phyloP scores from a whole-genome alignment of 805 yeast genomes.

The Suhomyces sp. region DNA sequence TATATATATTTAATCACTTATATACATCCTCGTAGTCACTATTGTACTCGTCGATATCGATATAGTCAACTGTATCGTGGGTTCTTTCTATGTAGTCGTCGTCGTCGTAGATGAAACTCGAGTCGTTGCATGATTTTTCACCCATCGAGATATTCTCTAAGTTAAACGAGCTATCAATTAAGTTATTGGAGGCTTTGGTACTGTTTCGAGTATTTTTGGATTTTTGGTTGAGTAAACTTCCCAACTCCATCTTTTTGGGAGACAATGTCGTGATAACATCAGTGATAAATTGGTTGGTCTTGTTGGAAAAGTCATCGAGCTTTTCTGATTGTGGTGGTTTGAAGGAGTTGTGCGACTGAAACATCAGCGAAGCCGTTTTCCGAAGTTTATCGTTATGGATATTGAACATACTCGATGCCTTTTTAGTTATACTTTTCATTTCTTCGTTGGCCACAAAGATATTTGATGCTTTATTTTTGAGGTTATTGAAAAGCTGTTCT shows the following conservation, averaged over 20 bases:
- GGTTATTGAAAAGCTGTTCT: conserved; percentile 8
- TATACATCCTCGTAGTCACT: conserved; percentile 10
- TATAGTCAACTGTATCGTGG: conserved; percentile 8
- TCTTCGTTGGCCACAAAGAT: conserved; percentile 6
- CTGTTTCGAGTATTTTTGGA: not conserved
- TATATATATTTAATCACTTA: not conserved
- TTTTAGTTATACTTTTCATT: conserved; percentile 9
- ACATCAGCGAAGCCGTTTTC: conserved; percentile 10
- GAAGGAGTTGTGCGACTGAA: not conserved
- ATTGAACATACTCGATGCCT: conserved; percentile 20
- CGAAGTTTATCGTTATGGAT: conserved; percentile 1
- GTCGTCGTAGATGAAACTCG: conserved; percentile 1
- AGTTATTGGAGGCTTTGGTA: conserved; percentile 5
- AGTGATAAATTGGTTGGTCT: conserved; percentile 25
- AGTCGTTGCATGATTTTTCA: not conserved
- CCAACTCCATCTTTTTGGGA: conserved; percentile 13
- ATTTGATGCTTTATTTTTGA: conserved; percentile 21
- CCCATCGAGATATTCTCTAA: conserved; percentile 20
- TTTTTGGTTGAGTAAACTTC: not conserved
- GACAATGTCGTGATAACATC: conserved; percentile 23
- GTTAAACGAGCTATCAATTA: conserved; percentile 26
- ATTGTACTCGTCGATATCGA: conserved; percentile 28
- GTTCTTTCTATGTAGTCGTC: not conserved
- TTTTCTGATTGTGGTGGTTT: conserved; percentile 11
- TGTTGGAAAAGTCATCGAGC: conserved; percentile 17